These are phyloP conservation scores for Arabidopsis arenosa DNA, from an alignment of 345 rosid species.

Conservation along the genomic window DNA sequence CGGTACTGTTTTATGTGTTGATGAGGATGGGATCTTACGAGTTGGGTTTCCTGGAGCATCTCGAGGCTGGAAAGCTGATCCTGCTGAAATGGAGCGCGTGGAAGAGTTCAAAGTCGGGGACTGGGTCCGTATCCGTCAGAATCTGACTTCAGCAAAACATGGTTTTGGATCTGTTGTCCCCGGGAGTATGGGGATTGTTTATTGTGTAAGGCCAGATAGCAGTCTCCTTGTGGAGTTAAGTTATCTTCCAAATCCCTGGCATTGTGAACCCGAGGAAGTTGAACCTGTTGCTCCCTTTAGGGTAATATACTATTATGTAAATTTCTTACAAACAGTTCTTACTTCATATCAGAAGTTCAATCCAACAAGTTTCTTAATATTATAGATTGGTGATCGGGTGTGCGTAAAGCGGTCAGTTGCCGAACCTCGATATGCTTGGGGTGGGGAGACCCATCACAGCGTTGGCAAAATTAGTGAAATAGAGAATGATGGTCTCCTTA, in stretches of 20 bases:
- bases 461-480: slow-evolving; percentile 92
- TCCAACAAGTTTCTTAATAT: slow-evolving; percentile 40
- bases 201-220: slow-evolving; percentile 94
- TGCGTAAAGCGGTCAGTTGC: slow-evolving; percentile 99
- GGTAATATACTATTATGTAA: slow-evolving; percentile 53
- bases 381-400: slow-evolving; percentile 87
- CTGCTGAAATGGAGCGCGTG: slow-evolving; percentile 99
- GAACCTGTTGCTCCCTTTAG: slow-evolving; percentile 88
- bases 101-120: slow-evolving; percentile 99
- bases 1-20: slow-evolving; percentile 96
- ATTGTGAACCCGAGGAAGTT: slow-evolving; percentile 98
- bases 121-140: slow-evolving; percentile 97
- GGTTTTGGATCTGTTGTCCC: slow-evolving; percentile 93
- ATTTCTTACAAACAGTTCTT: slow-evolving; percentile 30
- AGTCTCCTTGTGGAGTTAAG: slow-evolving; percentile 88
- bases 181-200: slow-evolving; percentile 95
- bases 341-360: slow-evolving; percentile 21
- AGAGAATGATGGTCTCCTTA: slow-evolving; percentile 93
- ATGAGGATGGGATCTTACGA: slow-evolving; percentile 98
- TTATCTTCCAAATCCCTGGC: slow-evolving; percentile 91
- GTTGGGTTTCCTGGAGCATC: slow-evolving; percentile 99
- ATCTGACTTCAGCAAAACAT: slow-evolving; percentile 91
- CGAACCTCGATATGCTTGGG: slow-evolving; percentile 99
- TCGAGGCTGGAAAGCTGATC: slow-evolving; percentile 99
- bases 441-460: slow-evolving; percentile 99